phyloP scores from a whole-genome alignment of 768 basidiomycete species.

The Pisolithus marmoratus region DNA sequence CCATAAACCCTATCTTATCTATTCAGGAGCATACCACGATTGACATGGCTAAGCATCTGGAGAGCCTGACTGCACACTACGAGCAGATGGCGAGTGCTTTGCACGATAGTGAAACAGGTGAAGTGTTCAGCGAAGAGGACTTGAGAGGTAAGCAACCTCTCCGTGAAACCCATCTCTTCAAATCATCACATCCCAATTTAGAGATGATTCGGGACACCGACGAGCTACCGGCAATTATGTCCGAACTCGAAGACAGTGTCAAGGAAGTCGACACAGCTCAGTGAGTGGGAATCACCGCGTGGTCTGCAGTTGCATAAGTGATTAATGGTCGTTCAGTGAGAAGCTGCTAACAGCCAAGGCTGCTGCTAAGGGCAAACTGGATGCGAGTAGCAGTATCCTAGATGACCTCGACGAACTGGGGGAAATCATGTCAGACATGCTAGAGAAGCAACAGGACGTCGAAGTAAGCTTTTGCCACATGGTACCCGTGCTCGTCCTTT shows the following conservation, averaged over 20 bases:
- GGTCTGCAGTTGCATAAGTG: neutral
- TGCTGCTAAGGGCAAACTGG: slow-evolving; percentile 41
- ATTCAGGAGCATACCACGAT: slow-evolving; percentile 51
- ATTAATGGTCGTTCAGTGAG: slow-evolving; percentile 36
- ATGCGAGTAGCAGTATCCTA: slow-evolving; percentile 44
- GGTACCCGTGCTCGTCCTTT: neutral
- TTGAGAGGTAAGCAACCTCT: slow-evolving; percentile 44
- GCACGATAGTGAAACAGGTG: slow-evolving; percentile 64
- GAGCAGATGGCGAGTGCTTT: slow-evolving; percentile 70
- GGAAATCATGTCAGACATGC: slow-evolving; percentile 75
- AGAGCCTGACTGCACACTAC: slow-evolving; percentile 69
- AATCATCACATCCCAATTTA: slow-evolving; percentile 20
- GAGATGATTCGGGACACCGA: slow-evolving; percentile 81
- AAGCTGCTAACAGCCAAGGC: slow-evolving; percentile 42
- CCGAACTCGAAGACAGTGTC: slow-evolving; percentile 60
- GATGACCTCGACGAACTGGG: slow-evolving; percentile 72
- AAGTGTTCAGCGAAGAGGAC: slow-evolving; percentile 62
- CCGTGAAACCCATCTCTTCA: neutral
- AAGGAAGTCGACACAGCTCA: slow-evolving; percentile 47
- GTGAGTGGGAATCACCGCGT: slow-evolving; percentile 35
- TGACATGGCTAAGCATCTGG: slow-evolving; percentile 69
- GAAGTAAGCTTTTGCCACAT: slow-evolving; percentile 43
- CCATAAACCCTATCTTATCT: slow-evolving; percentile 39
- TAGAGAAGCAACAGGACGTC: slow-evolving; percentile 59
- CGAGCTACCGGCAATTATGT: slow-evolving; percentile 69